These are phyloP conservation scores for Podospora pseudoanserina DNA, from an alignment of 495 filamentous ascomycete species.

Conservation along the genomic window DNA sequence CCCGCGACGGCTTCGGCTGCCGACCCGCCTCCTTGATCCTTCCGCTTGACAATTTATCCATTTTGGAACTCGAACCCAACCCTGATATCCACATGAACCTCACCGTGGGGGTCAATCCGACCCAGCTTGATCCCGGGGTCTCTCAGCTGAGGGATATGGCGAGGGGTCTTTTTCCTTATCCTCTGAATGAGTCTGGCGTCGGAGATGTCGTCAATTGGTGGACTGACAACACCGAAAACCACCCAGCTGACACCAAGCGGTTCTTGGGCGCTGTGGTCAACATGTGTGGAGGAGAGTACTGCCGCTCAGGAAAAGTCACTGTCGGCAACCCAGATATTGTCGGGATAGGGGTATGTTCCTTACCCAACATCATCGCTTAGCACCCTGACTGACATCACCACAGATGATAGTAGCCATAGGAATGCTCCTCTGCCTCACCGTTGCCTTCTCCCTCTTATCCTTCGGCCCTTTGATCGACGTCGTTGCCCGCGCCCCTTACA, in stretches of 20 bases:
- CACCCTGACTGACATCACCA: not conserved
- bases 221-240: constrained; percentile 13
- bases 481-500: constrained; percentile 6
- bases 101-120: constrained; percentile 9
- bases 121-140: constrained; percentile 15
- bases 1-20: constrained; percentile 26
- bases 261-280: constrained; percentile 17
- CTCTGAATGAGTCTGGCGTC: constrained; percentile 18
- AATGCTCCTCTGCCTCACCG: constrained; percentile 20
- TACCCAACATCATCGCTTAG: not conserved
- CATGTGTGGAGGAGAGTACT: constrained; percentile 17
- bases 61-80: constrained; percentile 1
- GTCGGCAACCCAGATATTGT: constrained; percentile 26
- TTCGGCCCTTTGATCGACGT: constrained; percentile 14
- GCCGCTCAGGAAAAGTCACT: constrained; percentile 14
- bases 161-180: constrained; percentile 18
- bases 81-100: constrained; percentile 2
- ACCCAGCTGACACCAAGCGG: constrained; percentile 4
- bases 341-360: constrained; percentile 18
- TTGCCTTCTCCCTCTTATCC: constrained; percentile 15
- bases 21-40: constrained; percentile 16
- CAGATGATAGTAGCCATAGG: constrained; percentile 22
- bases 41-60: constrained; percentile 12
- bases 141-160: constrained; percentile 15
- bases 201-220: constrained; percentile 22